Conservation (phyloP, 768 basidiomycete species). For the Hygrophorus pudorinus region DNA sequence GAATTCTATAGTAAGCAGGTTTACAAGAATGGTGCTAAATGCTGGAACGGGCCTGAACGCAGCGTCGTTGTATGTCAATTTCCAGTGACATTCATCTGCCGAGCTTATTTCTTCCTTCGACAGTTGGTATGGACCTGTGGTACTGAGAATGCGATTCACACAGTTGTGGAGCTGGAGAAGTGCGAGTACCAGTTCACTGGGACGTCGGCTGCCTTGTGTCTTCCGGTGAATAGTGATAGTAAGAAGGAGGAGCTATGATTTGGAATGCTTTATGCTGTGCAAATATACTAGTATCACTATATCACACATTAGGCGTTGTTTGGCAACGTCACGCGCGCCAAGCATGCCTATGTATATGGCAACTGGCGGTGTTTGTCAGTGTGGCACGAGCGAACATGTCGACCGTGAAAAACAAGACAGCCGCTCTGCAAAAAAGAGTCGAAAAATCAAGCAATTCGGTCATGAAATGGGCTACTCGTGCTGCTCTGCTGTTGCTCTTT, state of each 20-base stretch:
- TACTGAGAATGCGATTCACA: constrained; percentile 67
- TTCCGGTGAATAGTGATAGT: constrained; percentile 36
- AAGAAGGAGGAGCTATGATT: constrained; percentile 34
- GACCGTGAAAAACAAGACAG: too few species aligned
- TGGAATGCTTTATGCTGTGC: too few species aligned
- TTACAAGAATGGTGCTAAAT: constrained; percentile 78
- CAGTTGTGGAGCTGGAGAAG: constrained; percentile 86
- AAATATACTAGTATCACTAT: too few species aligned
- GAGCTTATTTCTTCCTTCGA: constrained; percentile 1
- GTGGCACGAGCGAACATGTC: too few species aligned
- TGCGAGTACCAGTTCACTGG: constrained; percentile 89
- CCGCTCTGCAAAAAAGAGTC: not conserved
- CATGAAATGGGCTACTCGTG: constrained; percentile 28
- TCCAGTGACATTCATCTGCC: not conserved
- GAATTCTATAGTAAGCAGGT: constrained; percentile 76
- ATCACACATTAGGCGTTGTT: too few species aligned
- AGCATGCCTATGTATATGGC: too few species aligned
- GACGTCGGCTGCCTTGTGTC: constrained; percentile 78
- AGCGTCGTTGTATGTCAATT: constrained; percentile 55
- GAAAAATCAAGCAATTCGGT: constrained; percentile 8
- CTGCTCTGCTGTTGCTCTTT: constrained; percentile 23
- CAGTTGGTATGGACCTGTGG: constrained; percentile 82
- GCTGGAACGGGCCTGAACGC: constrained; percentile 95
- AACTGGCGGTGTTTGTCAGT: too few species aligned
- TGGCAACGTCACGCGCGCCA: too few species aligned